Percentiles rank a stretch among this genome's conserved stretches.
Conservation (phyloP, 352 stramenopile species). For the Pilasporangium apinafurcum region DNA sequence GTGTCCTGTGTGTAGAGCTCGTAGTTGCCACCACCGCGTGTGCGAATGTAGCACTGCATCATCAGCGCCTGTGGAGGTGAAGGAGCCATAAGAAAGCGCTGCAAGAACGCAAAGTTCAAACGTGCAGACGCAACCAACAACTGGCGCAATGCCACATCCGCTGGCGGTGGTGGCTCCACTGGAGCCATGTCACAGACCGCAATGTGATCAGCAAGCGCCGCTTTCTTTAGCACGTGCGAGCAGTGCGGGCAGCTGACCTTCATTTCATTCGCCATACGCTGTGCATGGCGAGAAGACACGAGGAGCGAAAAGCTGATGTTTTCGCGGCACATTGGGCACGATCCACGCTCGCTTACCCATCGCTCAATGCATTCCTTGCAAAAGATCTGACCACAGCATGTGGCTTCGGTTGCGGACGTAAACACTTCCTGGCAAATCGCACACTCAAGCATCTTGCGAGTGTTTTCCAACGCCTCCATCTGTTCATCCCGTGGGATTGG, state of each 20-base stretch:
- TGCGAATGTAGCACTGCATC: slow-evolving; percentile 87
- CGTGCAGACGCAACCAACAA: slow-evolving; percentile 52
- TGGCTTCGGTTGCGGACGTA: slow-evolving; percentile 61
- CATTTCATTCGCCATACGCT: slow-evolving; percentile 85
- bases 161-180: slow-evolving; percentile 64
- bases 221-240: slow-evolving; percentile 69
- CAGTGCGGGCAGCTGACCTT: slow-evolving; percentile 68
- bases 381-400: slow-evolving; percentile 82
- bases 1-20: slow-evolving; percentile 82
- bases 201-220: slow-evolving; percentile 54
- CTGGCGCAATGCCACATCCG: slow-evolving; percentile 59
- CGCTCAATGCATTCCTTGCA: slow-evolving; percentile 81
- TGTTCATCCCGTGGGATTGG: slow-evolving; percentile 71
- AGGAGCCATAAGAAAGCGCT: slow-evolving; percentile 50
- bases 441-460: slow-evolving; percentile 82
- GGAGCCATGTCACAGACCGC: slow-evolving; percentile 54
- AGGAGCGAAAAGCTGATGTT: slow-evolving; percentile 64
- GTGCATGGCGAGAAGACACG: slow-evolving; percentile 53
- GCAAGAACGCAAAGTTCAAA: slow-evolving; percentile 42
- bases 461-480: slow-evolving; percentile 74
- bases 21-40: slow-evolving; percentile 73
- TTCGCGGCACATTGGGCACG: slow-evolving; percentile 79
- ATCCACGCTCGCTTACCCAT: slow-evolving; percentile 75
- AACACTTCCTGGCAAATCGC: slow-evolving; percentile 84
- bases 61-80: slow-evolving; percentile 56